These are phyloP conservation scores for Vaccinium darrowii DNA, from an alignment of 148 eudicot genomes.

Conservation along the genomic window DNA sequence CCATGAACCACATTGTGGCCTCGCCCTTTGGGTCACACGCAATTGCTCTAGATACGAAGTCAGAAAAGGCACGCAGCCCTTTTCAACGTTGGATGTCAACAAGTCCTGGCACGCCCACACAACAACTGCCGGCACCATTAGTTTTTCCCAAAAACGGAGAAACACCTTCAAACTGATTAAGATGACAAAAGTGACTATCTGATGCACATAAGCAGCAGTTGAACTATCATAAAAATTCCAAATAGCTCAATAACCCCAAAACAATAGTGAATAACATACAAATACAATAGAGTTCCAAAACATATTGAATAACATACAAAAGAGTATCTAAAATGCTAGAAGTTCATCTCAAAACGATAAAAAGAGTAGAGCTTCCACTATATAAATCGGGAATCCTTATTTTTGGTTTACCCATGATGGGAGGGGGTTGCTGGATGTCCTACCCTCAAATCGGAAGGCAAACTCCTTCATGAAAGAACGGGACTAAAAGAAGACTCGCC, in stretches of 20 bases:
- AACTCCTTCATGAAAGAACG: neutral
- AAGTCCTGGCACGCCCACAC: too few relatives aligned
- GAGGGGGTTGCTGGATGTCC: neutral
- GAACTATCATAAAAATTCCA: neutral
- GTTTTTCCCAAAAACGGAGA: too few relatives aligned
- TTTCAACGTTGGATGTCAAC: too few relatives aligned
- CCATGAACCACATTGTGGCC: too few relatives aligned
- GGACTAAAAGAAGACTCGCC: neutral
- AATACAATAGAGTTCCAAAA: neutral
- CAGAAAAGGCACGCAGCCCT: too few relatives aligned
- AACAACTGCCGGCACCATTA: too few relatives aligned
- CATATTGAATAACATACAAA: neutral
- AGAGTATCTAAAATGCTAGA: neutral
- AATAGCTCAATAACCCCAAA: neutral
- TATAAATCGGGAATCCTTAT: neutral
- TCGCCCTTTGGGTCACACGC: too few relatives aligned
- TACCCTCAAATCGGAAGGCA: neutral
- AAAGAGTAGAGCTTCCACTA: neutral
- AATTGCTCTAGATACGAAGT: too few relatives aligned
- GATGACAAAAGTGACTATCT: neutral
- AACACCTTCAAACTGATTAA: neutral
- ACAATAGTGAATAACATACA: neutral
- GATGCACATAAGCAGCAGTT: slow-evolving; percentile 4
- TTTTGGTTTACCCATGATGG: neutral
- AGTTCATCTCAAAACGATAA: neutral